Base-by-base conservation (phyloP, 306 rosid species). In the Purshia tridentata region DNA sequence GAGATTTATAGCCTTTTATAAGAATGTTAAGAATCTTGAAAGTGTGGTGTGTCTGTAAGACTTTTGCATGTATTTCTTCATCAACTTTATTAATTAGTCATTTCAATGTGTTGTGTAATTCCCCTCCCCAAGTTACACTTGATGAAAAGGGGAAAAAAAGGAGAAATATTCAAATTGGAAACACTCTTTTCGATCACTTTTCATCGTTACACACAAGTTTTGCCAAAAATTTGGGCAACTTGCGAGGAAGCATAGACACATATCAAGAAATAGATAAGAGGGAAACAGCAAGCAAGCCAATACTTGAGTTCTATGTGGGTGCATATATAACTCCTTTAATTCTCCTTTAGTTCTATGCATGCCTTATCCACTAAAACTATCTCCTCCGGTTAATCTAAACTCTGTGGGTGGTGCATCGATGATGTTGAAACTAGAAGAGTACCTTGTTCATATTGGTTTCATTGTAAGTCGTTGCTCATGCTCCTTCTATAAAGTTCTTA, bases 391-490 rank as follows among this genome's bases (percentile, higher is more conserved):
- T 56, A 91, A 91, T 84, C 86, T 94, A 55, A 94, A 94, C 83
- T 94, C 91, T 77, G 96, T 59, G 5, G 94, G 88, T 15, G 86
- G 91, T 76, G 99, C 92, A 55, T 83, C 96, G 5, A 94, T 94
- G 95, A 84, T 89, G 78, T 85, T 94, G 81, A 94, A 88, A 80
- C 97, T 97, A 40, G 90, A 85, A 82, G 89, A 94, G 67, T 94
- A 94, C 86, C 97, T 94, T 83, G 51, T 83, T 65, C 90, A 62
- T 77, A 64, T 48, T 52, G 85, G 90, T 71, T 81, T 81, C 65
- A 20, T 72, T 74, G 99, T 91, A 81, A 85, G 95, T 74, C 59
- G 69, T 66, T 80, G 76, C 42, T 67, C 60, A 22, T 63, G 29
- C 22, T 50, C 40, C 49, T 71, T 75, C 66, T 46, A 44, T 67